A percentile compares a stretch with the other conserved stretches of the same genome.
Evolutionary conservation across 1,139 yeast species (phyloP).

Genomic region (Protomyces macrosporus): DNA sequence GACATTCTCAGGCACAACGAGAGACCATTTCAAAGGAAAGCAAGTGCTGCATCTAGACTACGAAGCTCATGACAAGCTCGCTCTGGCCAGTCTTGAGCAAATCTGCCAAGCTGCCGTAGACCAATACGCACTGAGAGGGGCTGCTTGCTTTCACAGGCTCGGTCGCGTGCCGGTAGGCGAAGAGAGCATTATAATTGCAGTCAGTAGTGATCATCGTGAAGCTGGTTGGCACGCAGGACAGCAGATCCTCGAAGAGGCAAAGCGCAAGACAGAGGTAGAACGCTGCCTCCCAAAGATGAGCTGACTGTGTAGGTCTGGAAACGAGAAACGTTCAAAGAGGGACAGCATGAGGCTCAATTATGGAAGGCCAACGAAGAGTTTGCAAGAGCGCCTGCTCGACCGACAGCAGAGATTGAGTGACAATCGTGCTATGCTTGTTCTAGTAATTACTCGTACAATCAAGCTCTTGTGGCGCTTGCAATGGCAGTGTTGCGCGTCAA

Average conservation of each 20-base stretch:
- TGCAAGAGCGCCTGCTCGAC: neutral
- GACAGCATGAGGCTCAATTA: neutral
- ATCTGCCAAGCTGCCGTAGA: slow-evolving; percentile 40
- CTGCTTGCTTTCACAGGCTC: slow-evolving; percentile 45
- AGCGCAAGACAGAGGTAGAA: slow-evolving; percentile 42
- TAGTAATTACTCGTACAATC: too few relatives aligned
- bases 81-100: slow-evolving; percentile 39
- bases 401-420: too few relatives aligned
- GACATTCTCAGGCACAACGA: slow-evolving; percentile 48
- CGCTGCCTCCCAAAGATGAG: neutral
- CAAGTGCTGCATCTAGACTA: slow-evolving; percentile 42
- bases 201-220: slow-evolving; percentile 46
- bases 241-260: slow-evolving; percentile 45
- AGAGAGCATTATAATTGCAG: slow-evolving; percentile 46
- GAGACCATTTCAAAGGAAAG: slow-evolving; percentile 44
- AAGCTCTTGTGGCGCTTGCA: too few relatives aligned
- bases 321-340: slow-evolving; percentile 36
- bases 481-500: neutral
- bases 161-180: slow-evolving; percentile 48
- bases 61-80: slow-evolving; percentile 45
- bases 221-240: slow-evolving; percentile 48
- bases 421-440: too few relatives aligned
- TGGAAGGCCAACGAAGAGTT: slow-evolving; percentile 25
- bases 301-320: slow-evolving; percentile 42
- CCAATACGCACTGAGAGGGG: slow-evolving; percentile 38